A percentile compares a stretch with the other conserved stretches of the same genome.
Conservation (phyloP, 129 eudicot species). For the Pseudognaphalium luteoalbum region DNA sequence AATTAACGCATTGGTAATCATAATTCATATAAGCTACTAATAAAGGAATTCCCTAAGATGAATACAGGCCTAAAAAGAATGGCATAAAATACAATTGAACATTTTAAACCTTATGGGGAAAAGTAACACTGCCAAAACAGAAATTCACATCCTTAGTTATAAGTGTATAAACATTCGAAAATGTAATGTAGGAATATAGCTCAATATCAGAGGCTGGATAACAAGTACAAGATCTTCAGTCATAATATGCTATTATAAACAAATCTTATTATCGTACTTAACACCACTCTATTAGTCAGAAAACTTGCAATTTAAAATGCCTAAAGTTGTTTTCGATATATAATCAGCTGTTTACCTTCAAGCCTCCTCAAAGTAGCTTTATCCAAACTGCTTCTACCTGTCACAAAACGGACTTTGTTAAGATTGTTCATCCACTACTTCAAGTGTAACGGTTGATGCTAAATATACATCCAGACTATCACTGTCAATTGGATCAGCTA, state of each 20-base stretch:
- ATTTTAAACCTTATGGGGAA: not conserved
- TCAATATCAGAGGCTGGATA: not conserved
- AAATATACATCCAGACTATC: not conserved
- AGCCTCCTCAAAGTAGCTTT: slow-evolving; percentile 52
- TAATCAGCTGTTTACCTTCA: slow-evolving; percentile 54
- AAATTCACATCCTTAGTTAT: too few relatives aligned
- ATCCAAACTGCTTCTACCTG: slow-evolving; percentile 63
- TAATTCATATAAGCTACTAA: too few relatives aligned
- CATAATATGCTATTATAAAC: not conserved
- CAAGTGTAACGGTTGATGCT: not conserved
- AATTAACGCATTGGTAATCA: too few relatives aligned
- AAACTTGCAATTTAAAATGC: not conserved
- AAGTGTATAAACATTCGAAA: too few relatives aligned
- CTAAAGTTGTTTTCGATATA: not conserved
- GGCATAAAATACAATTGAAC: not conserved
- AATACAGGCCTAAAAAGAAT: not conserved
- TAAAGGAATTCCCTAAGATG: not conserved
- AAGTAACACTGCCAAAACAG: too few relatives aligned
- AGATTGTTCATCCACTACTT: not conserved
- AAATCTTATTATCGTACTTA: not conserved
- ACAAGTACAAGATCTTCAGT: not conserved
- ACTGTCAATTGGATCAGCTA: not conserved
- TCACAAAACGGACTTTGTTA: slow-evolving; percentile 4
- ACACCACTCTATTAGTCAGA: not conserved
- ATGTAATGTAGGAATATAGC: not conserved